phyloP scores from a whole-genome alignment of 371 early-diverging fungal species.

The Mortierella polycephala region DNA sequence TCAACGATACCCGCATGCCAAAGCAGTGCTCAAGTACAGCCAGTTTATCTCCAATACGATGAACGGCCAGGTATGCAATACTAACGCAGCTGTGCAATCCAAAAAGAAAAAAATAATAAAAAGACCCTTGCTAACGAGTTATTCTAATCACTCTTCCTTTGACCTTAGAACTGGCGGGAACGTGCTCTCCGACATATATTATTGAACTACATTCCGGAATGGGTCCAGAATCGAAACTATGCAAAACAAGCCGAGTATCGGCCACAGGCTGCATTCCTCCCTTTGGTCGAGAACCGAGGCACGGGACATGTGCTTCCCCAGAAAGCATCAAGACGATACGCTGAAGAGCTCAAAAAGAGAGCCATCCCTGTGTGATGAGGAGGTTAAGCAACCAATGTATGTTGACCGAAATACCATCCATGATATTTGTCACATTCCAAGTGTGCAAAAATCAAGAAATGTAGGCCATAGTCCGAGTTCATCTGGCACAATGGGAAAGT shows the following conservation, averaged over 20 bases:
- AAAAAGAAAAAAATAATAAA: too few species aligned
- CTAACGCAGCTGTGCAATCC: neutral
- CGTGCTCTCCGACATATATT: constrained; percentile 3
- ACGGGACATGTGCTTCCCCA: neutral
- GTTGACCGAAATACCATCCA: too few species aligned
- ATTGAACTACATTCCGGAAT: constrained; percentile 2
- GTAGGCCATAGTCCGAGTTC: too few species aligned
- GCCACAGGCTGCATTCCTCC: constrained; percentile 10
- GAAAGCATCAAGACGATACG: neutral
- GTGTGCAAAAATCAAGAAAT: too few species aligned
- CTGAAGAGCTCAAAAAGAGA: neutral
- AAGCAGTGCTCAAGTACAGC: neutral
- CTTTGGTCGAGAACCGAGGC: constrained; percentile 8
- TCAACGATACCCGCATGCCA: constrained; percentile 3
- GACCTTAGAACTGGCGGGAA: constrained; percentile 1
- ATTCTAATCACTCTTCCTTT: too few species aligned
- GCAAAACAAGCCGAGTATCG: constrained; percentile 1
- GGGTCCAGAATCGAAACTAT: neutral
- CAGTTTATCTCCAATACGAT: neutral
- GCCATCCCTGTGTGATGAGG: too few species aligned
- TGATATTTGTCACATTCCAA: too few species aligned
- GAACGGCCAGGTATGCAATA: constrained; percentile 14
- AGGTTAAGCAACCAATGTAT: too few species aligned
- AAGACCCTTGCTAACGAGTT: too few species aligned
- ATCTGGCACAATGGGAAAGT: too few species aligned